phyloP scores from a whole-genome alignment of 805 yeast species.

The Wickerhamomyces mucosus region DNA sequence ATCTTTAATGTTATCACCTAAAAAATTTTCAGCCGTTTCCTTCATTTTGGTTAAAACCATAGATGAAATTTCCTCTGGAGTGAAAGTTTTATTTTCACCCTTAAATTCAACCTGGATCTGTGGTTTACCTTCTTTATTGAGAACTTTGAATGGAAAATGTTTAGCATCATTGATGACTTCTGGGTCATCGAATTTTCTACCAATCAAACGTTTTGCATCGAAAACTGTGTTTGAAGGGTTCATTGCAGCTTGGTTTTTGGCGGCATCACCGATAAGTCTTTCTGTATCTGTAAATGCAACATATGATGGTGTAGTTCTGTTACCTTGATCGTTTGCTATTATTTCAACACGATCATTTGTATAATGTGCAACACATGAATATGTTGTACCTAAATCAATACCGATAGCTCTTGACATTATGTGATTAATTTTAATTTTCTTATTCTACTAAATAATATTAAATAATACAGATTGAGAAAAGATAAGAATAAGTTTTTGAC shows the following conservation, averaged over 20 bases:
- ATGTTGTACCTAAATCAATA: constrained; percentile 95
- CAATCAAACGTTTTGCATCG: constrained; percentile 93
- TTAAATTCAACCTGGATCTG: constrained; percentile 77
- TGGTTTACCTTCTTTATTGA: constrained; percentile 79
- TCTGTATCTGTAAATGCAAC: constrained; percentile 95
- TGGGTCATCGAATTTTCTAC: constrained; percentile 69
- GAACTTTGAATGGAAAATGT: constrained; percentile 82
- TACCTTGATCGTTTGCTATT: constrained; percentile 96
- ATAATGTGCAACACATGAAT: constrained; percentile 92
- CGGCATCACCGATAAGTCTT: constrained; percentile 95
- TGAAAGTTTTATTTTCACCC: constrained; percentile 78
- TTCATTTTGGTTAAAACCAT: constrained; percentile 91
- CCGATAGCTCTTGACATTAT: constrained; percentile 54
- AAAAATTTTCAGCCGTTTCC: constrained; percentile 82
- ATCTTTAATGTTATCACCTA: constrained; percentile 74
- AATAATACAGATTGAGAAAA: background rate
- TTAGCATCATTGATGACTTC: constrained; percentile 73
- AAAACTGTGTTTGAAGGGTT: constrained; percentile 90
- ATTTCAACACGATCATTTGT: constrained; percentile 86
- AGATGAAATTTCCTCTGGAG: constrained; percentile 92
- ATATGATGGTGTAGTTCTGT: constrained; percentile 95
- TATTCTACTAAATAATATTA: background rate
- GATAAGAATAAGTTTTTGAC: background rate
- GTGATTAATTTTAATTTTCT: constrained; percentile 7
- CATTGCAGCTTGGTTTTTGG: constrained; percentile 97